A percentile compares a stretch with the other conserved stretches of the same genome.
Evolutionary conservation across 345 rosid species (phyloP).

Genomic region (Cardamine resedifolia): DNA sequence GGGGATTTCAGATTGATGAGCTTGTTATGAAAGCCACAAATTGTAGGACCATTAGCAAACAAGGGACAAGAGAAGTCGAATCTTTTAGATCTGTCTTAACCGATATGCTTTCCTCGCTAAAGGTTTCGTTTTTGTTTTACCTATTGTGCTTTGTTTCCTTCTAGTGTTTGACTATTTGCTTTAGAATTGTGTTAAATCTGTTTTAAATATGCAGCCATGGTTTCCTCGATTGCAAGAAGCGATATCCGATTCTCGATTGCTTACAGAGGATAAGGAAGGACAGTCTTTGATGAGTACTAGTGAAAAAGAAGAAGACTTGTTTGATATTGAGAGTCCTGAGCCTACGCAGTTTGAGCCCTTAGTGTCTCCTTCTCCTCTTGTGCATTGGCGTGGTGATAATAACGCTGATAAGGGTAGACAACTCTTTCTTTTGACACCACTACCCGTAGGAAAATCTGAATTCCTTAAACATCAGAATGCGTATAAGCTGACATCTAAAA

Average conservation of each 20-base stretch:
- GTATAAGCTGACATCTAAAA: conserved; percentile 42
- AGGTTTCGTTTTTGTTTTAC: conserved; percentile 44
- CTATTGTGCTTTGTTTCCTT: not conserved
- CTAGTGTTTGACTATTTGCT: not conserved
- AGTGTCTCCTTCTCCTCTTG: conserved; percentile 93
- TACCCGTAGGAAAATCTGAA: conserved; percentile 58
- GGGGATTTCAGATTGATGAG: conserved; percentile 65
- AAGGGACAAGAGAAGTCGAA: conserved; percentile 61
- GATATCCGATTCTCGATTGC: conserved; percentile 27
- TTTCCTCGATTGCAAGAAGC: conserved; percentile 58
- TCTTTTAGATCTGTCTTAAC: conserved; percentile 57
- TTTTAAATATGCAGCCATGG: conserved; percentile 73
- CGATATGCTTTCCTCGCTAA: conserved; percentile 56
- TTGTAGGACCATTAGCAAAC: conserved; percentile 40
- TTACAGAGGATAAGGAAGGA: conserved; percentile 33
- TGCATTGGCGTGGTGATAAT: conserved; percentile 74
- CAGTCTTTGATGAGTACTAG: conserved; percentile 29
- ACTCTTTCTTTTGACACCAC: conserved; percentile 80
- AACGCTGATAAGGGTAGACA: conserved; percentile 66
- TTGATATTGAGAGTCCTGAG: conserved; percentile 64
- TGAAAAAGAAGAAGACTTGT: conserved; percentile 39
- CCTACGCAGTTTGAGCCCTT: conserved; percentile 46
- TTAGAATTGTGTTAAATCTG: not conserved
- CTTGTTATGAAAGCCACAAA: conserved; percentile 70
- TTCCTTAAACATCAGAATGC: conserved; percentile 48